Base-by-base conservation (phyloP, 148 eudicot genomes). In the Fagopyrum homotropicum region DNA sequence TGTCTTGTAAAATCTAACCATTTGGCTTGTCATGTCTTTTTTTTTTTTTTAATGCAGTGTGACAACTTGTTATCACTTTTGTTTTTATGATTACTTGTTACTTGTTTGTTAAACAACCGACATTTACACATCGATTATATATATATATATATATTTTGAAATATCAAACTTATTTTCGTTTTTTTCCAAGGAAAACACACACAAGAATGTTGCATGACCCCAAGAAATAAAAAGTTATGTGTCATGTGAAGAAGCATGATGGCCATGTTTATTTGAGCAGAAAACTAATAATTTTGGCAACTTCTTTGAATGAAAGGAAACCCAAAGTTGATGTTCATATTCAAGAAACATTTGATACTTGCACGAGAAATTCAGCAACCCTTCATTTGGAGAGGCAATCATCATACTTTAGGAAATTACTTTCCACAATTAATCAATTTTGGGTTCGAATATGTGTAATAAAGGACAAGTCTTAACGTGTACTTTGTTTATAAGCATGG, bases 341-440 rank as follows among this genome's bases (percentile, higher is more conserved):
- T 66, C 46, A 66, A 35, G 17, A 66, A 66, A 66, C 47, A 66
- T 66, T 66, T 66, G 46, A 66, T 66, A 43, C 71, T 66, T 66
- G 71, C 71, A 66, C 71, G 15, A 66, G 46, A 66, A 66, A 35
- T 66, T 66, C 71, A 66, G 71, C 71, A 66, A 66, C 47, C 17
- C 47, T 30, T 63, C 45, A 12, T 12, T 40, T 64, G 45, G 40
- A 30, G 70, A 64, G 44, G 29, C 70, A 35, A 35, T 40, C 70
- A 64, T 22, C 45, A 63, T 63, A 63, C 16, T 30, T 29, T 11
- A 29, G 15, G 69, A 11, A 26, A 4, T 12, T 11, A 16, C 12
- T 9, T 29, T 63, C 17, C 17, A 40, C 17, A 40, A 15, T 66
- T 9, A 63, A 30, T 35, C 40, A 26, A 8, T 16, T 26, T 26